Evolutionary conservation across 1,284 basidiomycete genomes (phyloP).

Genomic region (Gymnopus androsaceus): DNA sequence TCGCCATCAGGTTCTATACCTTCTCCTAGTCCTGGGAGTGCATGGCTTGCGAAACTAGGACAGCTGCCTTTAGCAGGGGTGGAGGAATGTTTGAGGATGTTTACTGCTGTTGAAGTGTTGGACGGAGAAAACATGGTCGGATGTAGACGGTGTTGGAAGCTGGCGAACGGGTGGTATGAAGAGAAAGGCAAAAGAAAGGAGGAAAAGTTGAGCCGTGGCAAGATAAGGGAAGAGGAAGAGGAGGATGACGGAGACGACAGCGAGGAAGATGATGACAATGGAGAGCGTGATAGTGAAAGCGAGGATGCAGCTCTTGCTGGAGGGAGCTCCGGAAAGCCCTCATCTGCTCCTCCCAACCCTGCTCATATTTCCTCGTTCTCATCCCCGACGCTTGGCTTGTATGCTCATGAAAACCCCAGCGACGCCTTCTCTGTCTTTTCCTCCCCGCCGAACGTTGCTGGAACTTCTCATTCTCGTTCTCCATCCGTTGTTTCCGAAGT

Average conservation of each 20-base stretch:
- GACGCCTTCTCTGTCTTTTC: constrained; percentile 32
- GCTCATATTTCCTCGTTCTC: constrained; percentile 26
- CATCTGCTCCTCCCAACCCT: constrained; percentile 28
- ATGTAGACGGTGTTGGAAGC: constrained; percentile 91
- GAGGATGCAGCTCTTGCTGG: background rate
- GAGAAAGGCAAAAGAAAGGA: constrained; percentile 24
- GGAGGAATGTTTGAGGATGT: constrained; percentile 79
- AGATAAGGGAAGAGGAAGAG: background rate
- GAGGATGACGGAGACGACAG: constrained; percentile 25
- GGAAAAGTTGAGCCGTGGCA: background rate
- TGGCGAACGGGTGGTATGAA: constrained; percentile 64
- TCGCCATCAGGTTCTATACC: constrained; percentile 25
- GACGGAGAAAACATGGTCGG: constrained; percentile 95
- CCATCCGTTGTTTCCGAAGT: background rate
- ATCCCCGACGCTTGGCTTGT: constrained; percentile 24
- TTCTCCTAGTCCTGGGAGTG: background rate
- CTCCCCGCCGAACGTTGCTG: constrained; percentile 20
- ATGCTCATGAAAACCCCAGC: constrained; percentile 25
- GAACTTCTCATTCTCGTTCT: background rate
- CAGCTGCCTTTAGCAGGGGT: constrained; percentile 51
- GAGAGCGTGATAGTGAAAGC: constrained; percentile 9
- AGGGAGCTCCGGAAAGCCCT: constrained; percentile 9
- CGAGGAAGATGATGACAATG: constrained; percentile 13
- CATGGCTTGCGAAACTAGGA: constrained; percentile 47
- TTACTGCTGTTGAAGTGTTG: constrained; percentile 88